Evolutionary conservation across 352 stramenopile species (phyloP).

Genomic region (Phytophthora megakarya): DNA sequence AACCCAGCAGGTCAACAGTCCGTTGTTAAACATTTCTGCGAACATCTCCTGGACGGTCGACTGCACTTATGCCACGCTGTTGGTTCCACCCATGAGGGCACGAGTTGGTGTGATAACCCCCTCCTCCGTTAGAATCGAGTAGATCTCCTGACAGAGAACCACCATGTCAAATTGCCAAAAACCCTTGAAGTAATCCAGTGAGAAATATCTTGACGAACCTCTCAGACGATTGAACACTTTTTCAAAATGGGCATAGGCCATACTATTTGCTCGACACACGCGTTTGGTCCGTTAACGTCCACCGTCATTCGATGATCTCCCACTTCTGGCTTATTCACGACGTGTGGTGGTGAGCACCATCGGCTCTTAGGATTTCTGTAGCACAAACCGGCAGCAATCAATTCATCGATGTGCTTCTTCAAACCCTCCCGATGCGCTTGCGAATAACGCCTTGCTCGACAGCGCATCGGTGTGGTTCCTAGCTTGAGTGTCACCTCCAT

Average conservation of each 20-base stretch:
- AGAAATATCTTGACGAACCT: constrained; percentile 1
- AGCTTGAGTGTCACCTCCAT: too few relatives aligned
- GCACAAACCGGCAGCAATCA: too few relatives aligned
- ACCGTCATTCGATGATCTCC: constrained; percentile 17
- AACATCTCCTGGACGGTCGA: constrained; percentile 23
- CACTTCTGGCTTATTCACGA: not conserved
- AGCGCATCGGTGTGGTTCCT: too few relatives aligned
- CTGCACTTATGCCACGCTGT: constrained; percentile 22
- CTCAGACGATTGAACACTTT: constrained; percentile 5
- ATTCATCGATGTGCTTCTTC: too few relatives aligned
- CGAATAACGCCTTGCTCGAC: too few relatives aligned
- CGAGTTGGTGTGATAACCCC: constrained; percentile 15
- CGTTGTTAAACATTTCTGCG: constrained; percentile 19
- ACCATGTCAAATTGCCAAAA: constrained; percentile 24
- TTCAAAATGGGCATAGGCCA: constrained; percentile 27
- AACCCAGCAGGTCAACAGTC: constrained; percentile 8
- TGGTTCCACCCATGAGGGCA: constrained; percentile 18
- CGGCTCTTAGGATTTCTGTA: not conserved
- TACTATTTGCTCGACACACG: not conserved
- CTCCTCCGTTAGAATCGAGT: constrained; percentile 22
- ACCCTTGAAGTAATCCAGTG: constrained; percentile 7
- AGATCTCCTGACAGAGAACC: constrained; percentile 5
- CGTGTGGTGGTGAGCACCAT: too few relatives aligned
- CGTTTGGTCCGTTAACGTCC: constrained; percentile 12
- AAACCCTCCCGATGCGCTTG: too few relatives aligned